Evolutionary conservation across 1,284 basidiomycete genomes (phyloP).

Genomic region (Mycosarcoma maydis): DNA sequence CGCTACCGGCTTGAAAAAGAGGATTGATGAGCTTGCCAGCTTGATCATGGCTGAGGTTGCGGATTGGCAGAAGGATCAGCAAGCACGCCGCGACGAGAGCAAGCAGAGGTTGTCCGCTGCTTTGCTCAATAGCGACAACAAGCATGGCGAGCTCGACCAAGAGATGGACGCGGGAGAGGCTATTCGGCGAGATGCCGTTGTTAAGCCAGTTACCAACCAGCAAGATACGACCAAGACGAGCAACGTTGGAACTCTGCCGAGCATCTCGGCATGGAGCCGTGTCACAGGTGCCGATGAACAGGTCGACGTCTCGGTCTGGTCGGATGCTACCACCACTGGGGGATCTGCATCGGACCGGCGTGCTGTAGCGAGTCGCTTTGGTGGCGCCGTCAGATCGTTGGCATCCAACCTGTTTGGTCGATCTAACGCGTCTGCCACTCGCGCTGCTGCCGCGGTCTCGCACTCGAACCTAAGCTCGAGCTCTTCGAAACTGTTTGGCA

Average conservation of each 20-base stretch:
- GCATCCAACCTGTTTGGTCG: conserved; percentile 32
- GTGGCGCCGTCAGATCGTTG: conserved; percentile 31
- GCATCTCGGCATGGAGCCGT: conserved; percentile 33
- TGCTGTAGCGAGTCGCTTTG: conserved; percentile 2
- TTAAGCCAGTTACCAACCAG: background rate
- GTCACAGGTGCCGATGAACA: conserved; percentile 2
- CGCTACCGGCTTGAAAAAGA: conserved; percentile 38
- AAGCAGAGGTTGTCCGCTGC: conserved; percentile 7
- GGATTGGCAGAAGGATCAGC: conserved; percentile 38
- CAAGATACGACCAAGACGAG: background rate
- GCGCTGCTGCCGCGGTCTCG: background rate
- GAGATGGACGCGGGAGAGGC: conserved; percentile 34
- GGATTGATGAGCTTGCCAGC: conserved; percentile 47
- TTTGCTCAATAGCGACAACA: conserved; percentile 4
- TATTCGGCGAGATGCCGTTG: background rate
- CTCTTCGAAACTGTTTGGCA: conserved; percentile 31
- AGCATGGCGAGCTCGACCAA: conserved; percentile 2
- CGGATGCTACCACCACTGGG: background rate
- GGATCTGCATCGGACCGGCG: background rate
- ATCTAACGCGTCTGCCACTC: background rate
- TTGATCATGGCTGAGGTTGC: conserved; percentile 43
- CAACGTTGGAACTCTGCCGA: background rate
- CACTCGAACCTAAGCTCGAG: conserved; percentile 6
- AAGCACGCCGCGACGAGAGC: conserved; percentile 14
- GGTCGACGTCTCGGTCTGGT: conserved; percentile 29